These are phyloP conservation scores for Pichia sp. DNA, from an alignment of 1,139 yeast species.

Conservation along the genomic window DNA sequence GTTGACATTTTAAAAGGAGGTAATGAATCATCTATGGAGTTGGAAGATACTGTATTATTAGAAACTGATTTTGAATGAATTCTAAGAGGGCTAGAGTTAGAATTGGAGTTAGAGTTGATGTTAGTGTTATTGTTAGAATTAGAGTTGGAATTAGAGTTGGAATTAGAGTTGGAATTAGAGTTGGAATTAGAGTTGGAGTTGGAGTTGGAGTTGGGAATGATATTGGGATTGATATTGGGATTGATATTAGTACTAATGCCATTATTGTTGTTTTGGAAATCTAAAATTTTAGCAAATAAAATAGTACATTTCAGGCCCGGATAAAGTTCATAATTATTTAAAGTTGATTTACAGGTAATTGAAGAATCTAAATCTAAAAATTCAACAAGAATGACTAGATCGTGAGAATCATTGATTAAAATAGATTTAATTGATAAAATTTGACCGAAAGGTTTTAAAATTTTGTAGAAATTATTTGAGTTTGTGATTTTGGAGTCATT, in stretches of 20 bases:
- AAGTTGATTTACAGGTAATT: constrained; percentile 64
- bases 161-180: constrained; percentile 3
- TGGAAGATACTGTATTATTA: no score
- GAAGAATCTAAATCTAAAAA: constrained; percentile 69
- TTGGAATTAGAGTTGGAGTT: background rate
- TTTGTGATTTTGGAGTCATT: constrained; percentile 25
- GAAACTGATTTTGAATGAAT: constrained; percentile 6
- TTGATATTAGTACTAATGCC: background rate
- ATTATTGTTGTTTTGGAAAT: constrained; percentile 16
- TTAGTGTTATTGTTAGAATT: constrained; percentile 2
- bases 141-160: background rate
- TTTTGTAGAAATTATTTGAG: constrained; percentile 25
- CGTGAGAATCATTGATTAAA: constrained; percentile 30
- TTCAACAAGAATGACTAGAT: constrained; percentile 57
- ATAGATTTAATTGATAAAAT: constrained; percentile 54
- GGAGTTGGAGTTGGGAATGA: constrained; percentile 2
- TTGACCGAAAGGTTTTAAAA: constrained; percentile 44
- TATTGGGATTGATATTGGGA: background rate
- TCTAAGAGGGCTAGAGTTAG: background rate
- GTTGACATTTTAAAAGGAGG: constrained; percentile 15
- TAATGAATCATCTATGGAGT: constrained; percentile 6
- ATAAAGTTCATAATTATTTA: constrained; percentile 75
- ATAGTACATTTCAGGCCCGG: constrained; percentile 64
- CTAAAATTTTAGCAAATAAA: constrained; percentile 59
- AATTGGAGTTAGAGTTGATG: constrained; percentile 9